phyloP scores from a whole-genome alignment of 2,329 filamentous ascomycete genomes.

The Aureobasidium namibiae region DNA sequence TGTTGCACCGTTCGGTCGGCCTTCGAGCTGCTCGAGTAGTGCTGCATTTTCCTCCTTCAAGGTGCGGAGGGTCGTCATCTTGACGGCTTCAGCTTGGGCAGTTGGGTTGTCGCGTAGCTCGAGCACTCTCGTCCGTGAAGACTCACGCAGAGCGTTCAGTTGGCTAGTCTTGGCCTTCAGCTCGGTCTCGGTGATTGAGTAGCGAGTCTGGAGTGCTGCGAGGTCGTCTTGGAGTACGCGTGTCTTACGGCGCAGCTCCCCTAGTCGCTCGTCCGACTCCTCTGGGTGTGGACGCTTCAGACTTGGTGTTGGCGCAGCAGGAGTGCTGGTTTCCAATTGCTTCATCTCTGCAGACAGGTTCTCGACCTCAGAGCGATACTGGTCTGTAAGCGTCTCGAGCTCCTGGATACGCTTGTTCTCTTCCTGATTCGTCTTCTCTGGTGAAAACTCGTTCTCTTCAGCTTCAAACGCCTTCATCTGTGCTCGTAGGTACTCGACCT shows the following conservation, averaged over 20 bases:
- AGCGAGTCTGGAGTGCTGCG: constrained; percentile 58
- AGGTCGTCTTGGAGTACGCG: constrained; percentile 75
- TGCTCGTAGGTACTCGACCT: constrained; percentile 86
- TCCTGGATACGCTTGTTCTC: constrained; percentile 68
- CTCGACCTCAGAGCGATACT: constrained; percentile 76
- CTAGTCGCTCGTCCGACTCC: constrained; percentile 60
- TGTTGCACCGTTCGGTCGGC: constrained; percentile 32
- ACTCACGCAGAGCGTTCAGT: constrained; percentile 57
- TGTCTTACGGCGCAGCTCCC: constrained; percentile 79
- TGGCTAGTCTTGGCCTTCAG: constrained; percentile 65
- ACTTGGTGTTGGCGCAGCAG: constrained; percentile 44
- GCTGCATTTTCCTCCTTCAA: constrained; percentile 79
- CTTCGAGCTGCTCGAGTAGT: constrained; percentile 62
- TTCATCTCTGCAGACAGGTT: constrained; percentile 66
- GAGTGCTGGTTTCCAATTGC: constrained; percentile 48
- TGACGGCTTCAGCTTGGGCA: constrained; percentile 73
- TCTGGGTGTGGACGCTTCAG: constrained; percentile 38
- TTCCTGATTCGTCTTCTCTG: constrained; percentile 67
- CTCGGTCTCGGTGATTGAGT: constrained; percentile 65
- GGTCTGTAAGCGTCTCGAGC: constrained; percentile 76
- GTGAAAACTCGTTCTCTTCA: constrained; percentile 80
- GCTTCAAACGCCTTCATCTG: constrained; percentile 80
- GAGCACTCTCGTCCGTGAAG: constrained; percentile 71
- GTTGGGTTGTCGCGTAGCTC: constrained; percentile 90
- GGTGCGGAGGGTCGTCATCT: constrained; percentile 67